Evolutionary conservation across 148 eudicot genomes (phyloP).

Genomic region (Camellia lanceoleosa): DNA sequence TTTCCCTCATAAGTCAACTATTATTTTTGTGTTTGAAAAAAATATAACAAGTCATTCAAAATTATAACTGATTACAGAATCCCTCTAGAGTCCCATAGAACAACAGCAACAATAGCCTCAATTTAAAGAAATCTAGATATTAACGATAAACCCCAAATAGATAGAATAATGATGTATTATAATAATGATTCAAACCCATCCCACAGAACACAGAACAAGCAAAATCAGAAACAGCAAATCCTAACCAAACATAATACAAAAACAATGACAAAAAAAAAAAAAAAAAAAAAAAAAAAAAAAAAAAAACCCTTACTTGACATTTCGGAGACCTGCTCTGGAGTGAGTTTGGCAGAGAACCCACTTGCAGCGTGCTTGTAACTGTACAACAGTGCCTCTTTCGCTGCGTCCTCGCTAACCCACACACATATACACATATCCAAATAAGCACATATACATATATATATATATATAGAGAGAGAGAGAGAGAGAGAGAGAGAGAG

Average conservation of each 20-base stretch:
- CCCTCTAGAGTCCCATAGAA: too few relatives aligned
- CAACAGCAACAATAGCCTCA: too few relatives aligned
- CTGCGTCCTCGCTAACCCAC: conserved; percentile 44
- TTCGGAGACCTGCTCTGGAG: conserved; percentile 43
- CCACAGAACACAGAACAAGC: background rate
- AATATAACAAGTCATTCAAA: too few relatives aligned
- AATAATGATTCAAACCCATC: background rate
- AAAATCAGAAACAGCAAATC: background rate
- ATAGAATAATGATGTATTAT: too few relatives aligned
- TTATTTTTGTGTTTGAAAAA: too few relatives aligned
- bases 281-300: background rate
- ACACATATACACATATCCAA: background rate
- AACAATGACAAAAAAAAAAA: background rate
- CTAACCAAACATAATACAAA: background rate
- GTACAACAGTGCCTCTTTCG: conserved; percentile 42
- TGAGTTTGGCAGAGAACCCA: conserved; percentile 59
- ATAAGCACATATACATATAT: background rate
- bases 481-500: conserved; percentile 6
- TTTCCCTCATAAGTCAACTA: too few relatives aligned
- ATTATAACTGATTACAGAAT: too few relatives aligned
- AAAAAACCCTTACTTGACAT: conserved; percentile 36
- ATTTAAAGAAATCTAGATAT: too few relatives aligned
- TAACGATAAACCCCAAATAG: too few relatives aligned
- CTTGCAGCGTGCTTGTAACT: conserved; percentile 52
- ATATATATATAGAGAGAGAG: background rate